Conservation (phyloP, 2,329 filamentous ascomycete genomes). For the Aspergillus cejpii region DNA sequence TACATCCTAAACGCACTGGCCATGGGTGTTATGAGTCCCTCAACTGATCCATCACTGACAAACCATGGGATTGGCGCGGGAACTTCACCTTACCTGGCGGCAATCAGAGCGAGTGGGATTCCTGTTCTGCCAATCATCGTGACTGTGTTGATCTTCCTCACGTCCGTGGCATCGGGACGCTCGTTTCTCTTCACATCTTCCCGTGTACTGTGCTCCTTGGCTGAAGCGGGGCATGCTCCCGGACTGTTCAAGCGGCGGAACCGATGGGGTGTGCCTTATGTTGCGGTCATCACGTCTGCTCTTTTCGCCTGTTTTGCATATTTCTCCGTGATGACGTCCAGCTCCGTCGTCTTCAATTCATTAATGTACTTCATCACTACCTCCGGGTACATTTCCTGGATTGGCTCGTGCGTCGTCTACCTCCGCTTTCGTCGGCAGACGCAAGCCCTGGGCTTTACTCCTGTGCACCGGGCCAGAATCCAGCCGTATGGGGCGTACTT, state of each 20-base stretch:
- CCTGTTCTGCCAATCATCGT: conserved; percentile 59
- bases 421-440: conserved; percentile 49
- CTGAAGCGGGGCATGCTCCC: conserved; percentile 58
- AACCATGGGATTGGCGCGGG: conserved; percentile 50
- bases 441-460: conserved; percentile 36
- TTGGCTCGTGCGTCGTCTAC: conserved; percentile 54
- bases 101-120: conserved; percentile 50
- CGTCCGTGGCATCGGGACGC: conserved; percentile 70
- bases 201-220: conserved; percentile 59
- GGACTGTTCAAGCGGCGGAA: conserved; percentile 53
- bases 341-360: conserved; percentile 60
- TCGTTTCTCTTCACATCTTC: conserved; percentile 68
- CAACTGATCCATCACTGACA: conserved; percentile 48
- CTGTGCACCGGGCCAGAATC: conserved; percentile 47
- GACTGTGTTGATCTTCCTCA: conserved; percentile 68
- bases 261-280: conserved; percentile 55
- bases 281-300: conserved; percentile 50
- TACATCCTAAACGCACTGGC: conserved; percentile 52
- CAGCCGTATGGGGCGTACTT: conserved; percentile 61
- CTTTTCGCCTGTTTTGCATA: conserved; percentile 58
- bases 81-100: conserved; percentile 42
- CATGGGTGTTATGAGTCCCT: conserved; percentile 55
- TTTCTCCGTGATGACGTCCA: conserved; percentile 57
- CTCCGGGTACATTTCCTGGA: conserved; percentile 63
- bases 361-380: conserved; percentile 63